phyloP scores from a whole-genome alignment of 2,329 filamentous ascomycete species.

The Sporothrix pallida region DNA sequence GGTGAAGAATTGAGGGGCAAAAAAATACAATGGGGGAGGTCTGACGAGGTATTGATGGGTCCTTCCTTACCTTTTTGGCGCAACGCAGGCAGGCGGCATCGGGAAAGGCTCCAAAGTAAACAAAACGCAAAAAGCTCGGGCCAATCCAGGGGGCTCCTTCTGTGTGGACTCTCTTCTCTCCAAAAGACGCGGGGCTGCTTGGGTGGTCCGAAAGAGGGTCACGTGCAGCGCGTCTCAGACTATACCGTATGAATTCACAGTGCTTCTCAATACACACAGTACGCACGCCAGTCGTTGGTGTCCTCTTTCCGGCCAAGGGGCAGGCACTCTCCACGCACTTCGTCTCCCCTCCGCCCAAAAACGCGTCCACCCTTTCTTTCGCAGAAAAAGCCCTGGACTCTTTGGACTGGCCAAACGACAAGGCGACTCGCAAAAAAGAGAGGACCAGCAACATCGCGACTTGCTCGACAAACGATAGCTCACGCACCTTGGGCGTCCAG shows the following conservation, averaged over 20 bases:
- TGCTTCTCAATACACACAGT: background rate
- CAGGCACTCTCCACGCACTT: background rate
- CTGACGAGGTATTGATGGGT: constrained; percentile 29
- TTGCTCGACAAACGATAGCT: background rate
- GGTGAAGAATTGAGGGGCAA: constrained; percentile 29
- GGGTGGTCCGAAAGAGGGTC: background rate
- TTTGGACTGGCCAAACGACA: background rate
- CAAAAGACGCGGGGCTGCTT: constrained; percentile 19
- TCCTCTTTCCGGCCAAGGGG: constrained; percentile 18
- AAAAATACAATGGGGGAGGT: background rate
- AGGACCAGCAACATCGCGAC: constrained; percentile 21
- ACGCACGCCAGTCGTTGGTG: background rate
- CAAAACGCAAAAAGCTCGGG: constrained; percentile 38
- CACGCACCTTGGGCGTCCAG: background rate
- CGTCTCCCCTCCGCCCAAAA: constrained; percentile 20
- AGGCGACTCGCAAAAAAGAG: constrained; percentile 8
- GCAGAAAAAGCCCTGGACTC: background rate
- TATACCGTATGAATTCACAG: background rate
- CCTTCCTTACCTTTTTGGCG: background rate
- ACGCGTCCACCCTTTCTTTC: constrained; percentile 27
- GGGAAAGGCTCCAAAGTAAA: constrained; percentile 38
- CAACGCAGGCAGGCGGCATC: constrained; percentile 29
- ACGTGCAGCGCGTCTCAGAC: constrained; percentile 1
- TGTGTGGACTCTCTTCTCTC: too few relatives aligned
- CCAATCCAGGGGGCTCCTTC: constrained; percentile 25